Base-by-base conservation (phyloP, 768 basidiomycete genomes). In the Rhizopogon sp. region DNA sequence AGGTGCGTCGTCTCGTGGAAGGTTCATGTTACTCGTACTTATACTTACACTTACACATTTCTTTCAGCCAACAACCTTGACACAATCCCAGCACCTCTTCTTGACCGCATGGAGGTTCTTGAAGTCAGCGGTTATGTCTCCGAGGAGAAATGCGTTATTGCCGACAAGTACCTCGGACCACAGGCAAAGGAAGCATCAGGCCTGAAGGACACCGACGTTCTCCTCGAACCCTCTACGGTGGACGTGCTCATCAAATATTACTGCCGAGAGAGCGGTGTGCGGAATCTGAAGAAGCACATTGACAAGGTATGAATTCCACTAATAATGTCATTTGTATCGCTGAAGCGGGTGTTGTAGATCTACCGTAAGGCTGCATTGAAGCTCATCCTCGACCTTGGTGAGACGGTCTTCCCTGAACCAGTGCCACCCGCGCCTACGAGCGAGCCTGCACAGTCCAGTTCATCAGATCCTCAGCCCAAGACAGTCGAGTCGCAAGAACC, bases 211-310 rank as follows among this genome's bases (percentile, higher is more conserved):
- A 91, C 89, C 1, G 89, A 97, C 66, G 90, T 99, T 3, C 70
- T 79, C 52, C 74, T 99, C 14, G 86, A 91, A 17, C 78, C 82
- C 6, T 76, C 81, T 9, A 83, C 94, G 0, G 85, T 98, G 43
- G 92, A 95, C 61, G 74, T 83, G 10, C 78, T 99, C 51, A 98
- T 99, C 74, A 90, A 95, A 67, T 98, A 94, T 70, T 98, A 98
- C 70, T 95, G 93, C 67, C 81, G 97, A 22, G 97, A 99, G 75
- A 96, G 93, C 62, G 97, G 97, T 43, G 97, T 99, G 31, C 78
- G 97, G 47, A 93, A 94, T 66, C 66, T 99, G 68, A 98, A 98
- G 84, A 98, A 99, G 73, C 90, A 95, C 64, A 96, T 99, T 53
- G 96, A 99, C 66, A 98, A 98, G 85, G 93, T 93, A 65, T 6